Conservation (phyloP, 1,139 yeast species). For the Nadsonia commutata region DNA sequence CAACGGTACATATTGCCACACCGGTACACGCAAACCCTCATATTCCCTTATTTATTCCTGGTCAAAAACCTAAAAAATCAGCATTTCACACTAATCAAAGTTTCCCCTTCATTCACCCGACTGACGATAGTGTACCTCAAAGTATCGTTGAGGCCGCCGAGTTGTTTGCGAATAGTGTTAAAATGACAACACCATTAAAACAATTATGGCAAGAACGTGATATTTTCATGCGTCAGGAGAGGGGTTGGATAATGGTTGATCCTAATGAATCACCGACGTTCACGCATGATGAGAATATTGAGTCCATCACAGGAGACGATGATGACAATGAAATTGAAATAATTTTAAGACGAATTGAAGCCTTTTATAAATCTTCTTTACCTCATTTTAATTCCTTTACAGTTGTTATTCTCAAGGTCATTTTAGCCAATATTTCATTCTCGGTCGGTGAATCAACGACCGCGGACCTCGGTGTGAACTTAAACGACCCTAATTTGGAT, state of each 20-base stretch:
- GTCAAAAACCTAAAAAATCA: constrained; percentile 54
- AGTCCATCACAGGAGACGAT: constrained; percentile 1
- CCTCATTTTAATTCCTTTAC: constrained; percentile 47
- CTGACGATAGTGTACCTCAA: constrained; percentile 38
- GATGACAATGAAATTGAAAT: constrained; percentile 9
- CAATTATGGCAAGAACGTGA: constrained; percentile 64
- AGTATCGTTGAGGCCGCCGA: constrained; percentile 70
- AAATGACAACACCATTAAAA: constrained; percentile 48
- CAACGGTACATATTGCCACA: constrained; percentile 64
- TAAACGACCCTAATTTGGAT: too few relatives aligned
- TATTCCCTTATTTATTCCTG: constrained; percentile 36
- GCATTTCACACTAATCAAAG: constrained; percentile 61
- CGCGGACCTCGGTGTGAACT: too few relatives aligned
- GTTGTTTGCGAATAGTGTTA: constrained; percentile 45
- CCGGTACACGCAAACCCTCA: constrained; percentile 80
- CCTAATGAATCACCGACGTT: constrained; percentile 11
- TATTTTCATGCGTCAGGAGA: constrained; percentile 56
- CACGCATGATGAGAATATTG: constrained; percentile 1
- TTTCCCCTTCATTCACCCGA: constrained; percentile 69
- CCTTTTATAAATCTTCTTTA: constrained; percentile 38
- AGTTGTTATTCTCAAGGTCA: constrained; percentile 46
- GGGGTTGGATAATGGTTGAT: constrained; percentile 37
- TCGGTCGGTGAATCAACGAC: too few relatives aligned
- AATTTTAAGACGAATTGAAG: constrained; percentile 44
- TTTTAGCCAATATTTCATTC: constrained; percentile 30